Evolutionary conservation across 306 rosid genomes (phyloP), one percentile per base, ranked within the genome.

Genomic region (Luffa acutangula): DNA sequence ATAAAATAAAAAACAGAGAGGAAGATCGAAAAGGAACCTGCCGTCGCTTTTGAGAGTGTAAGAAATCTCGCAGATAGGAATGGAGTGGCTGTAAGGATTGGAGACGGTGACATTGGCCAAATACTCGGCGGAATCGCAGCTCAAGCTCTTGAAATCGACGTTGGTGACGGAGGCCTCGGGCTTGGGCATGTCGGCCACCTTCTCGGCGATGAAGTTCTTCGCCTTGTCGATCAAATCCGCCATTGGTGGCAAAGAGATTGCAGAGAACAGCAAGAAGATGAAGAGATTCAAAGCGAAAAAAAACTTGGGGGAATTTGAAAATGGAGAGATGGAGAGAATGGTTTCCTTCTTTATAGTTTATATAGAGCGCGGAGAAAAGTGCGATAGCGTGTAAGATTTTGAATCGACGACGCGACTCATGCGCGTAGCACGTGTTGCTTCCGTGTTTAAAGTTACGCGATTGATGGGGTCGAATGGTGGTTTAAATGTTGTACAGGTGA

Each of bases 21-120:
- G 37, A 6, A 20, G 45, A 5, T 43, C 3, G 11, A 63, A 63
- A 37, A 34, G n/a, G 70, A 74, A 88, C 90, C 90, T 87, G 62
- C 82, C 87, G 10, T 79, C 87, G 60, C 97, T 93, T 83, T 88
- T 90, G 89, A 95, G 93, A 2, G 83, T 80, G 88, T 95, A 95
- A 3, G 84, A 41, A 85, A 95, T 81, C 76, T 89, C 87, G 43
- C 93, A 93, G 12, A 95, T 93, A 39, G 97, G 98, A 8, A 93
- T 17, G 8, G 87, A 1, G 14, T 69, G 62, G 11, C 86, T 82
- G 70, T 91, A 91, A 6, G 96, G 97, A 18, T 93, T 93, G 18
- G 45, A 52, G 8, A 93, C 93, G 3, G 90, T 57, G 9, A 93
- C 81, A 45, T 82, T 89, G 10, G 88, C 93, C 39, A 89, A 75